phyloP scores from a whole-genome alignment of 495 filamentous ascomycete species.

The Penicillium flavigenum region DNA sequence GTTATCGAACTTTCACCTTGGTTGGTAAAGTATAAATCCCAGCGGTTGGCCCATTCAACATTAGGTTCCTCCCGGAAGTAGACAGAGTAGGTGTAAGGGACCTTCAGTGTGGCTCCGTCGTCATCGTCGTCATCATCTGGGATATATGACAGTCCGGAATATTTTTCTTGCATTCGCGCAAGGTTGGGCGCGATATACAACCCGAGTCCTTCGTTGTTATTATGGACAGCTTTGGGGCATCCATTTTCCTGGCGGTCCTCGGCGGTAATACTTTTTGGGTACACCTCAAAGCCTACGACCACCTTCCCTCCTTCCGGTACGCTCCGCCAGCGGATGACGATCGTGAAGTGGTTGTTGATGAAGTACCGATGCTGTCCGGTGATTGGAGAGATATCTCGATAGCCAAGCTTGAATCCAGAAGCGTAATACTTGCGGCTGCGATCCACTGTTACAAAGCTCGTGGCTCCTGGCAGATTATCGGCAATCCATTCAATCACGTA shows the following conservation, averaged over 20 bases:
- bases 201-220: slow-evolving; percentile 62
- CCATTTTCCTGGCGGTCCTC: slow-evolving; percentile 59
- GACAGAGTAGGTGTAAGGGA: slow-evolving; percentile 90
- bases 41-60: slow-evolving; percentile 83
- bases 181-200: slow-evolving; percentile 64
- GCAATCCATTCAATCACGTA: slow-evolving; percentile 97
- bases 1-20: slow-evolving; percentile 81
- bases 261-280: slow-evolving; percentile 77
- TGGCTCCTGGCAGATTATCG: slow-evolving; percentile 90
- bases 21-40: slow-evolving; percentile 93
- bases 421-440: slow-evolving; percentile 89
- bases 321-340: slow-evolving; percentile 79
- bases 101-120: slow-evolving; percentile 68
- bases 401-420: slow-evolving; percentile 91
- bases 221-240: slow-evolving; percentile 65
- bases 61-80: slow-evolving; percentile 84
- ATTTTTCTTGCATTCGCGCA: slow-evolving; percentile 55
- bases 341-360: slow-evolving; percentile 88
- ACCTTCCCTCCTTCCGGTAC: slow-evolving; percentile 77
- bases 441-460: slow-evolving; percentile 88
- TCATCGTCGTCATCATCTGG: slow-evolving; percentile 54
- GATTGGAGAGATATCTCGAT: slow-evolving; percentile 61
- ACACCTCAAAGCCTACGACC: slow-evolving; percentile 90
- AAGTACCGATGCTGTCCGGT: slow-evolving; percentile 68
- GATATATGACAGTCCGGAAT: slow-evolving; percentile 60